Percentiles rank a stretch among this genome's conserved stretches.
Evolutionary conservation across 805 yeast species (phyloP).

Genomic region (Ogataea minuta): DNA sequence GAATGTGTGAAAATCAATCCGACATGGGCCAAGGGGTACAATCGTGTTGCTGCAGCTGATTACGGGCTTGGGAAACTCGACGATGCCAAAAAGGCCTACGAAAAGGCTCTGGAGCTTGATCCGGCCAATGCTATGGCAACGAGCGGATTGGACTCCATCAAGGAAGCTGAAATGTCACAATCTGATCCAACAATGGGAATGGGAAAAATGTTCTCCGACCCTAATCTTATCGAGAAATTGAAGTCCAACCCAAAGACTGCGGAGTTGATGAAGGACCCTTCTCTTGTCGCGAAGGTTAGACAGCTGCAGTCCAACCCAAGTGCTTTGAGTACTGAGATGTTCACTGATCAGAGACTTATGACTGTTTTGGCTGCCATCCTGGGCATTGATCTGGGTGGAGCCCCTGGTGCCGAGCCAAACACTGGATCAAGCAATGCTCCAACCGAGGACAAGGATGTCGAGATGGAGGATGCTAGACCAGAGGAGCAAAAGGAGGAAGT

Average conservation of each 20-base stretch:
- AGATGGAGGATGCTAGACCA: slow-evolving; percentile 31
- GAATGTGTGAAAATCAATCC: slow-evolving; percentile 79
- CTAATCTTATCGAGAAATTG: slow-evolving; percentile 71
- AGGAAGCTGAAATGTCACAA: slow-evolving; percentile 43
- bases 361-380: slow-evolving; percentile 79
- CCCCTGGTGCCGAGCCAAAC: slow-evolving; percentile 15
- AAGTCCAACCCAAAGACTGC: slow-evolving; percentile 83
- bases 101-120: slow-evolving; percentile 79
- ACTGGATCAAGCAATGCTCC: slow-evolving; percentile 31
- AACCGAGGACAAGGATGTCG: slow-evolving; percentile 8
- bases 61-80: slow-evolving; percentile 81
- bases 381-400: slow-evolving; percentile 65
- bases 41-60: slow-evolving; percentile 90
- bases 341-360: slow-evolving; percentile 84
- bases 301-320: slow-evolving; percentile 69
- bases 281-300: slow-evolving; percentile 66
- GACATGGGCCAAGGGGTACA: slow-evolving; percentile 93
- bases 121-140: slow-evolving; percentile 81
- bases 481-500: slow-evolving; percentile 27
- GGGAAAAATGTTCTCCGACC: slow-evolving; percentile 76
- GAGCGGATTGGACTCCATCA: slow-evolving; percentile 73
- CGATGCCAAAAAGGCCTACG: slow-evolving; percentile 68
- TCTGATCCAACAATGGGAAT: slow-evolving; percentile 67
- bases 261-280: slow-evolving; percentile 84
- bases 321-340: slow-evolving; percentile 64